Evolutionary conservation across 73 alveolate genomes (phyloP).

Genomic region (Halteria grandinella): DNA sequence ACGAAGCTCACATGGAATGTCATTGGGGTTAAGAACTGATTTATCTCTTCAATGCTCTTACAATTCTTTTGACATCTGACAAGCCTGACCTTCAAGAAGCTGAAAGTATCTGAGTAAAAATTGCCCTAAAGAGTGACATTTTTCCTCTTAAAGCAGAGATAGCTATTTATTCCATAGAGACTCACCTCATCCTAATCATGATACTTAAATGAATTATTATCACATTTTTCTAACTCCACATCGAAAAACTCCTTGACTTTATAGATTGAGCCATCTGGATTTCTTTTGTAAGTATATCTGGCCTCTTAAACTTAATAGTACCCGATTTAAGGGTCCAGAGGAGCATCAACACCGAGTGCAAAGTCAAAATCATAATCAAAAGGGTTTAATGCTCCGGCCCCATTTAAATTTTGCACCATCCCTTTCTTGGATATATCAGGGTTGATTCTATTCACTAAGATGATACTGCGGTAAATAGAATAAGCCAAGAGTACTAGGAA

Average conservation of each 20-base stretch:
- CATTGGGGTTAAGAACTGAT: not conserved
- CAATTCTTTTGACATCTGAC: too few relatives aligned
- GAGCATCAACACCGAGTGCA: not conserved
- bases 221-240: too few relatives aligned
- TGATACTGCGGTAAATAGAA: too few relatives aligned
- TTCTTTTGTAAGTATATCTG: too few relatives aligned
- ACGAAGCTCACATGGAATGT: constrained; percentile 1
- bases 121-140: too few relatives aligned
- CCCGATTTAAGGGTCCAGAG: not conserved
- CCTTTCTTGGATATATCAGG: not conserved
- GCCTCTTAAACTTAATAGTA: not conserved
- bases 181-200: not conserved
- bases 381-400: not conserved
- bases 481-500: constrained; percentile 5
- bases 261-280: too few relatives aligned
- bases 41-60: not conserved
- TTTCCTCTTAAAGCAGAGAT: too few relatives aligned
- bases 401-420: not conserved
- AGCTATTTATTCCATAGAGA: too few relatives aligned
- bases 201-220: not conserved
- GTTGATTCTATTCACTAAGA: not conserved
- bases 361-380: too few relatives aligned
- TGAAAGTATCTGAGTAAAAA: too few relatives aligned
- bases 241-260: not conserved
- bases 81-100: too few relatives aligned